Base-by-base conservation (phyloP, 2,329 filamentous ascomycete species). In the Aureobasidium uvarum region DNA sequence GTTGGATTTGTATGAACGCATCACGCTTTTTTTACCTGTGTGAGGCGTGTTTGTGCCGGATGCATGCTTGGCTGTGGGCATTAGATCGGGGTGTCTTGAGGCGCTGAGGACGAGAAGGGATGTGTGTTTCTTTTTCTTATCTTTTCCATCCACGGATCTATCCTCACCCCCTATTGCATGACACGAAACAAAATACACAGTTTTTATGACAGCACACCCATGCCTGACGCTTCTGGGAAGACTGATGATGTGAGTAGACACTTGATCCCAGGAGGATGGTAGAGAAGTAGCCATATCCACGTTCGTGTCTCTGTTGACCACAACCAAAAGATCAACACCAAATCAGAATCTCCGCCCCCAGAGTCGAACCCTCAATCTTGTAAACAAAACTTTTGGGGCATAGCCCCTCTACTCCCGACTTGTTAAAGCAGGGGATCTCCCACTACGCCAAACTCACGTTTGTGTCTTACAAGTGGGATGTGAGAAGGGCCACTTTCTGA, bases 51-150 rank as follows among this genome's bases (percentile, higher is more conserved):
- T 33, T 51, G 58, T 51, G 41, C 56, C n/a, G 43, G n/a, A 62
- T 39, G 45, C 43, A 62, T 62, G 58, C 58, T 62, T 51, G 56
- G 36, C 56, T 60, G 56, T 60, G 56, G 56, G 56, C 56, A 60
- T 48, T 58, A 58, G 54, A 60, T 46, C 28, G 43, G 56, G 56
- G 43, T 51, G 46, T 51, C 33, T 10, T 20, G 38, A 48, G 58
- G 58, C 58, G 58, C 45, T 28, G 45, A 51, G 58, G 41, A 51
- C 23, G 58, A 62, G 45, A 50, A 62, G 58, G 58, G 58, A 51
- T 39, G 58, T 28, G 58, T 51, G 46, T 51, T 62, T 48, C 28
- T 51, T 62, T 62, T 62, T 50, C 58, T 51, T 62, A 25, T 50
- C 33, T 28, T 50, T 62, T 45, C 28, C 56, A 48, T 46, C 56